Evolutionary conservation across 805 yeast species (phyloP).

Genomic region (Suhomyces pyralidae): DNA sequence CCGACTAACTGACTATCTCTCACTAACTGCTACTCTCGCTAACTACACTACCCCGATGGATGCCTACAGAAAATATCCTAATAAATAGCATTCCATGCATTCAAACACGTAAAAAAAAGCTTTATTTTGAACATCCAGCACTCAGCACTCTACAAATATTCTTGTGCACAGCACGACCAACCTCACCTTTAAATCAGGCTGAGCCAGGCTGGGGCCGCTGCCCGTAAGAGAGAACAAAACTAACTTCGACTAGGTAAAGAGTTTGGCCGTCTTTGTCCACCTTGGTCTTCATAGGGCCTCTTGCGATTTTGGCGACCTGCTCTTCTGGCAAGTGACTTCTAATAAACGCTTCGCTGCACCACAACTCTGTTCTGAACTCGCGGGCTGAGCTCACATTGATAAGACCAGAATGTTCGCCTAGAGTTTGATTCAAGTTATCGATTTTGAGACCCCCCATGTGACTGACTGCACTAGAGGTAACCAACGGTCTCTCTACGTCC

Average conservation of each 20-base stretch:
- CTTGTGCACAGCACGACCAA: neutral
- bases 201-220: constrained; percentile 4
- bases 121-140: too few relatives aligned
- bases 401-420: constrained; percentile 19
- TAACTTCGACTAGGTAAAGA: constrained; percentile 13
- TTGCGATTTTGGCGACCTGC: constrained; percentile 10
- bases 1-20: too few relatives aligned
- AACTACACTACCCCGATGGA: too few relatives aligned
- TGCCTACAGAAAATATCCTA: too few relatives aligned
- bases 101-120: too few relatives aligned
- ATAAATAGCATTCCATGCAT: too few relatives aligned
- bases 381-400: constrained; percentile 20
- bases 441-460: constrained; percentile 34
- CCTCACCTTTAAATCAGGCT: neutral
- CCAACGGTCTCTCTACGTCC: constrained; percentile 10
- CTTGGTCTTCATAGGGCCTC: constrained; percentile 15
- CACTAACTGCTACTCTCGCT: too few relatives aligned
- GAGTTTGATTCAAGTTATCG: constrained; percentile 18
- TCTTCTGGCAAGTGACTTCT: constrained; percentile 19
- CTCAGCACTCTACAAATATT: too few relatives aligned
- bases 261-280: constrained; percentile 8
- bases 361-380: constrained; percentile 16
- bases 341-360: constrained; percentile 26
- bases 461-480: constrained; percentile 8
- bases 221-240: constrained; percentile 30